Percentiles rank a stretch among this genome's conserved stretches.
These are phyloP conservation scores for Citrus trifoliata DNA, from an alignment of 345 rosid genomes.

Conservation along the genomic window DNA sequence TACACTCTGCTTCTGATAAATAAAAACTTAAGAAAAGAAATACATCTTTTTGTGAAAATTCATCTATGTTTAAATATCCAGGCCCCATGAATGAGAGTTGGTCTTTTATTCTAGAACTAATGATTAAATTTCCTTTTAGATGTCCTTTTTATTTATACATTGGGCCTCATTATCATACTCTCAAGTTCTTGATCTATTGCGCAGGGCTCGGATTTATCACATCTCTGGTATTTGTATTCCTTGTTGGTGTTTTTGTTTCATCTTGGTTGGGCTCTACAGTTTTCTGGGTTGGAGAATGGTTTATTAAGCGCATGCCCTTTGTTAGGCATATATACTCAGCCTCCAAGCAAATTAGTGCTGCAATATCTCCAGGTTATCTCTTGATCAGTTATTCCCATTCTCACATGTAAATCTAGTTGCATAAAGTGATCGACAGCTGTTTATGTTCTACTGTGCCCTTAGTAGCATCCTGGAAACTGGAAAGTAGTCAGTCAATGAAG, in stretches of 20 bases:
- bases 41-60: neutral
- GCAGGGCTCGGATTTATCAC: conserved; percentile 76
- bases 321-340: conserved; percentile 68
- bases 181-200: conserved; percentile 6
- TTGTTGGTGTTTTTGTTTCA: conserved; percentile 62
- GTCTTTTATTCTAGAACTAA: neutral
- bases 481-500: neutral
- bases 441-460: neutral
- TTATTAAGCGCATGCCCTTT: conserved; percentile 66
- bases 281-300: conserved; percentile 72
- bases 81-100: neutral
- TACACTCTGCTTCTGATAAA: neutral
- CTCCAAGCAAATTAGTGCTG: conserved; percentile 74
- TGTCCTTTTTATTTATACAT: neutral
- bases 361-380: conserved; percentile 61
- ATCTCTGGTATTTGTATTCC: conserved; percentile 58
- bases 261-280: conserved; percentile 66
- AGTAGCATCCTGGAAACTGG: neutral
- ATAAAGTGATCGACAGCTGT: conserved; percentile 2
- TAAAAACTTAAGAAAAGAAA: neutral
- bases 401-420: neutral
- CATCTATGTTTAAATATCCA: too few relatives aligned
- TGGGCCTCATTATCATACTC: neutral
- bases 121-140: neutral
- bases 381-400: neutral